A percentile compares a stretch with the other conserved stretches of the same genome.
Conservation (phyloP, 2,329 filamentous ascomycete species). For the Thelonectria discophora region DNA sequence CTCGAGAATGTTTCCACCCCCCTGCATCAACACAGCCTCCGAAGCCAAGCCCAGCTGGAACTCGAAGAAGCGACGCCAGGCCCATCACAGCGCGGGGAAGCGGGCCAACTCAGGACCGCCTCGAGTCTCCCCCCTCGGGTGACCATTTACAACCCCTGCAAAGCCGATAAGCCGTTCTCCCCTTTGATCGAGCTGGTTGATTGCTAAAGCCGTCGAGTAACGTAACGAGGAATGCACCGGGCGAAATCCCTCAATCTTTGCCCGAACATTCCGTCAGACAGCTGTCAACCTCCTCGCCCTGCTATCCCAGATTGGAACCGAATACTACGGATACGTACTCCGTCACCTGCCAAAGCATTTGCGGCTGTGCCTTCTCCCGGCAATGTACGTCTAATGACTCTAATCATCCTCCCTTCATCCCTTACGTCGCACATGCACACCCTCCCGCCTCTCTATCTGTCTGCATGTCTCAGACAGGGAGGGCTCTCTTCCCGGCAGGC, state of each 20-base stretch:
- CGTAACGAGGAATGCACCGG: background rate
- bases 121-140: background rate
- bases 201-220: background rate
- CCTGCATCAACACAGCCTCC: conserved; percentile 38
- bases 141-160: background rate
- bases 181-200: background rate
- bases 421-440: background rate
- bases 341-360: background rate
- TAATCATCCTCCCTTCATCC: background rate
- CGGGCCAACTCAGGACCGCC: background rate
- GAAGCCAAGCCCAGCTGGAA: conserved; percentile 38
- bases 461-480: conserved; percentile 15
- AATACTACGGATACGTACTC: too few species aligned
- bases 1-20: conserved; percentile 11
- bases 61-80: conserved; percentile 10
- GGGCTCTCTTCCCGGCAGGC: conserved; percentile 1
- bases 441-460: conserved; percentile 16
- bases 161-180: background rate
- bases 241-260: conserved; percentile 3
- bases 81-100: conserved; percentile 19
- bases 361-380: too few species aligned
- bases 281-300: conserved; percentile 10
- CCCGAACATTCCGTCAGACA: background rate
- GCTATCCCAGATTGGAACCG: conserved; percentile 15
- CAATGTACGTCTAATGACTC: background rate